Evolutionary conservation across 768 basidiomycete species (phyloP), one percentile per base, ranked within the genome.

Genomic region (Hydnum rufescens): DNA sequence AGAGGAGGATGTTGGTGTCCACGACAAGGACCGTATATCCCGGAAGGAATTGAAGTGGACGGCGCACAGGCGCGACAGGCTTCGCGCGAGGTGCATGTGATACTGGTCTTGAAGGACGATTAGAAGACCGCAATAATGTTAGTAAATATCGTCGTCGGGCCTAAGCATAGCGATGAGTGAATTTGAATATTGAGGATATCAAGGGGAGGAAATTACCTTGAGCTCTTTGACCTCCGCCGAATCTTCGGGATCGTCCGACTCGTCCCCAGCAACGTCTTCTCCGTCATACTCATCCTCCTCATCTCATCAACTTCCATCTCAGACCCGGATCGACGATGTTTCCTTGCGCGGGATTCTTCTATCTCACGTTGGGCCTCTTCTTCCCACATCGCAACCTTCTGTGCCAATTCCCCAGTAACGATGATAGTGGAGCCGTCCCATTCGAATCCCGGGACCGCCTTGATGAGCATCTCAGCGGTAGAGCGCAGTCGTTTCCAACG

Each of bases 1-100:
- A 82, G 16, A 97, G 73, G 0, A 99, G 70, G 53, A 96, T 85
- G 67, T 97, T 97, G 47, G 93, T 96, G 65, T 97, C 93, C 60
- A 93, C 70, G 28, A 99, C 80, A 53, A 99, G 80, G 43, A 82
- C 70, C 6, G 88, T 88, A 65, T 89, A 95, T 2, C 93, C 93
- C 2, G 85, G 73, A 4, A 84, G 68, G 58, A 88, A 74, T 47
- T 69, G 67, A 18, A 84, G 63, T 5, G 66, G 64, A 8, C 71
- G 66, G 13, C 64, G 71, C 3, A 64, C 61, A 22, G 62, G 63
- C 28, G 59, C 56, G 18, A 56, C 55, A 59, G 64, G 51, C 47
- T 64, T 61, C 51, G 65, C 54, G 44, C 57, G 60, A 54, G 49
- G 65, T 44, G 54, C 58, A 3, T 61, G 53, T 43, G 56, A 51